Conservation (phyloP, 2,329 filamentous ascomycete species). For the Exserohilum rostratum region DNA sequence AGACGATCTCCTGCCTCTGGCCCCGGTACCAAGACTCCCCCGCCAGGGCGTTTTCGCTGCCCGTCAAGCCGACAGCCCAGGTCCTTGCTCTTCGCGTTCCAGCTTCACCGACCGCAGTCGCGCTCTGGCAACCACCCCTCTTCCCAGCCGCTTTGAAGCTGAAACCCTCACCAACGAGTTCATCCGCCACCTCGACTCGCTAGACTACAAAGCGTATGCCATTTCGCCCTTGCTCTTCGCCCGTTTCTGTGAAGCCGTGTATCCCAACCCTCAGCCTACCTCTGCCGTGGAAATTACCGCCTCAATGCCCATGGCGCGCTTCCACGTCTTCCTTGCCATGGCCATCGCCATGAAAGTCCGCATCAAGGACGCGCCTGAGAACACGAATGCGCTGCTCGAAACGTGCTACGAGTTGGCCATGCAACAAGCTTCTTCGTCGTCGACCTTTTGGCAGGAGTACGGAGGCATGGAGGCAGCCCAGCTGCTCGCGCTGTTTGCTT, state of each 20-base stretch:
- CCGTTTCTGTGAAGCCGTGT: conserved; percentile 42
- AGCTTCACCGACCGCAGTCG: conserved; percentile 42
- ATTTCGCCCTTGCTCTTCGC: conserved; percentile 33
- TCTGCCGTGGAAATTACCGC: conserved; percentile 23
- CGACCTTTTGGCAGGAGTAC: conserved; percentile 44
- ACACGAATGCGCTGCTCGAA: conserved; percentile 42
- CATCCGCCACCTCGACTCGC: conserved; percentile 34
- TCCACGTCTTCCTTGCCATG: conserved; percentile 47
- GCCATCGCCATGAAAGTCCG: conserved; percentile 45
- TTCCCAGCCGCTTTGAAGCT: conserved; percentile 46
- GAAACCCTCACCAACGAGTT: conserved; percentile 46
- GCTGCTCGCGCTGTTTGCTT: conserved; percentile 41
- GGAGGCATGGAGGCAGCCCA: conserved; percentile 42
- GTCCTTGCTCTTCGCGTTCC: conserved; percentile 34
- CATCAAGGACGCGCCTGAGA: conserved; percentile 36
- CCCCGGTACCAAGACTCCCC: conserved; percentile 35
- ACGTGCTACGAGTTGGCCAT: conserved; percentile 46
- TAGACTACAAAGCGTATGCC: conserved; percentile 35
- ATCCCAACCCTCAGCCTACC: conserved; percentile 35
- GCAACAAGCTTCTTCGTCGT: conserved; percentile 36
- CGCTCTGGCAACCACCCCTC: conserved; percentile 36
- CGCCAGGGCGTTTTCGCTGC: conserved; percentile 42
- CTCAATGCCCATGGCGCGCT: conserved; percentile 43
- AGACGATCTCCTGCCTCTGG: conserved; percentile 35
- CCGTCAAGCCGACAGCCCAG: conserved; percentile 31